Base-by-base conservation (phyloP, 495 filamentous ascomycete genomes). In the Penicillium desertorum region DNA sequence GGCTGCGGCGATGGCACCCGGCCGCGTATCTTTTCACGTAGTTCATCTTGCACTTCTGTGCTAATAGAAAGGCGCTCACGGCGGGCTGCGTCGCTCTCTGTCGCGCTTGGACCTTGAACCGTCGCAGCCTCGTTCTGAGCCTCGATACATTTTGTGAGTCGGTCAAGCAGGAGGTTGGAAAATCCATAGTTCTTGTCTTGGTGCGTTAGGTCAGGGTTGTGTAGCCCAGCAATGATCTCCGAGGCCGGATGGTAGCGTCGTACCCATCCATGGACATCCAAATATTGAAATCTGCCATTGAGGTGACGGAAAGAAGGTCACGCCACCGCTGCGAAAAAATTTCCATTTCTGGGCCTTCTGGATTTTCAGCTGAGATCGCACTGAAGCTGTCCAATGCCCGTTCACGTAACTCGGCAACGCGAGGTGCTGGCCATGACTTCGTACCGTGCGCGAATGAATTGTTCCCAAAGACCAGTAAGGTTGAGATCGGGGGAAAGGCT, bases 21-120 rank as follows among this genome's bases (percentile, higher is more conserved):
- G 42, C 52, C 52, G 52, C 52, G 52, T 29, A 54, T 54, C 41
- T 54, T 54, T 39, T 34, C 41, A 54, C 52, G 52, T 42, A 54
- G 41, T 37, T 54, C 52, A 44, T 54, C 23, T 20, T 54, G 52
- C 16, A 54, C 25, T 14, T 39, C 42, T 36, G 42, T 34, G 42
- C 52, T 54, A 25, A 45, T 46, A 20, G 41, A 54, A 20, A 54
- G 2, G 42, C 52, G 52, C 41, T 54, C 52, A 29, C 52, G 52
- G 17, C 52, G 37, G 27, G 52, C 52, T n/a, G 41, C 52, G 12
- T 54, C 41, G 12, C 52, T 45, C 41, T 54, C 8, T 29, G 41
- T 45, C 41, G 52, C 52, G 7, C 52, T 54, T 54, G 41, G 52
- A 8, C 52, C 52, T 32, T 54, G 52, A 8, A 54, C 29, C 17